Percentiles rank a stretch among this genome's conserved stretches.
Conservation (phyloP, 208 protist species). For the Trichomonas vaginalis region DNA sequence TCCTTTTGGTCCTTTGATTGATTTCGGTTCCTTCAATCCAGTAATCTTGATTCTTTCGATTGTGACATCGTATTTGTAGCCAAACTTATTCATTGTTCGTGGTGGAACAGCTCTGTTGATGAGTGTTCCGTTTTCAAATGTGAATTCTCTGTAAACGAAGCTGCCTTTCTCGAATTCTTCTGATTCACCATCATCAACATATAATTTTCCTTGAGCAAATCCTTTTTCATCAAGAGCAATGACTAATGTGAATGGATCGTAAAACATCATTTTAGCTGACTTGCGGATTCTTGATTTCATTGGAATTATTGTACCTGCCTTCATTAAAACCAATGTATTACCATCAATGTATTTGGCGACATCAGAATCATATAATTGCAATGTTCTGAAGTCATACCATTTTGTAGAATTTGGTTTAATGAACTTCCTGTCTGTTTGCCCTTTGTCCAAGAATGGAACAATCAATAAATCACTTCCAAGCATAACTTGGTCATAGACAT, state of each 20-base stretch:
- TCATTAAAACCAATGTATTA: constrained; percentile 66
- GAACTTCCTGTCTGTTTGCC: constrained; percentile 44
- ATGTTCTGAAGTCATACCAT: constrained; percentile 48
- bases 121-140: not conserved
- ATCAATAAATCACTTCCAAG: constrained; percentile 65
- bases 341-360: not conserved
- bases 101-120: no score
- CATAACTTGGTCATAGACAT: constrained; percentile 56
- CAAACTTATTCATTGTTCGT: no score
- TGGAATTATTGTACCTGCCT: constrained; percentile 69
- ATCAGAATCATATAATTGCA: not conserved
- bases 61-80: no score
- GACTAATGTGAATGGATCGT: constrained; percentile 50
- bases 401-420: constrained; percentile 51
- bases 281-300: constrained; percentile 64
- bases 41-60: no score
- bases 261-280: constrained; percentile 49
- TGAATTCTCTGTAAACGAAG: not conserved
- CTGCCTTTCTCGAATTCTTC: not conserved
- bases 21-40: not conserved
- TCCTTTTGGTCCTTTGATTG: not conserved
- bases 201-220: constrained; percentile 15
- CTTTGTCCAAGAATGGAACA: constrained; percentile 54
- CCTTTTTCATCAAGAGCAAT: constrained; percentile 31
- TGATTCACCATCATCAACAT: constrained; percentile 28